A percentile compares a stretch with the other conserved stretches of the same genome.
phyloP scores from a whole-genome alignment of 768 basidiomycete species.

The Rhizopogon salebrosus region DNA sequence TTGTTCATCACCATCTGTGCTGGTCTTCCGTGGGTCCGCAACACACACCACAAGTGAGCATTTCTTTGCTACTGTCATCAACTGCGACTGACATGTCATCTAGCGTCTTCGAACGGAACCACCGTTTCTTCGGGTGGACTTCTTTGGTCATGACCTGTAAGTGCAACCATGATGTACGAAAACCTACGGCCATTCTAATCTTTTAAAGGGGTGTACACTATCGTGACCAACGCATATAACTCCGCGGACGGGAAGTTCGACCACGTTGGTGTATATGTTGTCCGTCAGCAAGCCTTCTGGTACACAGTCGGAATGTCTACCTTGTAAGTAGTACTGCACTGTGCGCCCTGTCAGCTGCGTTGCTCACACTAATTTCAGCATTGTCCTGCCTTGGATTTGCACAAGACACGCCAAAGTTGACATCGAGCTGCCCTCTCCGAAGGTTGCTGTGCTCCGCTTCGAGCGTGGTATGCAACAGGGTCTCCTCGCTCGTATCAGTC shows the following conservation, averaged over 20 bases:
- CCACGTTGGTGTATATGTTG: slow-evolving; percentile 44
- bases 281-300: slow-evolving; percentile 76
- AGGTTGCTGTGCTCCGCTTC: slow-evolving; percentile 76
- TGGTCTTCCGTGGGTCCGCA: slow-evolving; percentile 77
- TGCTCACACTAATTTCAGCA: slow-evolving; percentile 34
- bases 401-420: slow-evolving; percentile 69
- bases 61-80: neutral
- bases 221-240: slow-evolving; percentile 62
- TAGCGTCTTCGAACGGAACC: slow-evolving; percentile 76
- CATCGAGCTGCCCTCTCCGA: slow-evolving; percentile 79
- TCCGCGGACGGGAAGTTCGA: slow-evolving; percentile 51
- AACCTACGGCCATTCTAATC: neutral
- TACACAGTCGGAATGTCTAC: slow-evolving; percentile 68
- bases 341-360: neutral
- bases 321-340: slow-evolving; percentile 48
- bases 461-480: slow-evolving; percentile 84
- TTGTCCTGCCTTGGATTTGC: slow-evolving; percentile 71
- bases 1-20: slow-evolving; percentile 57
- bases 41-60: slow-evolving; percentile 74
- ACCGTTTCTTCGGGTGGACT: slow-evolving; percentile 76
- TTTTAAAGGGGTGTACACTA: slow-evolving; percentile 58
- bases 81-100: neutral
- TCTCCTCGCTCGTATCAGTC: slow-evolving; percentile 67
- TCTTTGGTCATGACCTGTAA: slow-evolving; percentile 47
- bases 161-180: slow-evolving; percentile 3